A percentile compares a stretch with the other conserved stretches of the same genome.
Evolutionary conservation across 768 basidiomycete species (phyloP).

Genomic region (Favolaschia claudopus): DNA sequence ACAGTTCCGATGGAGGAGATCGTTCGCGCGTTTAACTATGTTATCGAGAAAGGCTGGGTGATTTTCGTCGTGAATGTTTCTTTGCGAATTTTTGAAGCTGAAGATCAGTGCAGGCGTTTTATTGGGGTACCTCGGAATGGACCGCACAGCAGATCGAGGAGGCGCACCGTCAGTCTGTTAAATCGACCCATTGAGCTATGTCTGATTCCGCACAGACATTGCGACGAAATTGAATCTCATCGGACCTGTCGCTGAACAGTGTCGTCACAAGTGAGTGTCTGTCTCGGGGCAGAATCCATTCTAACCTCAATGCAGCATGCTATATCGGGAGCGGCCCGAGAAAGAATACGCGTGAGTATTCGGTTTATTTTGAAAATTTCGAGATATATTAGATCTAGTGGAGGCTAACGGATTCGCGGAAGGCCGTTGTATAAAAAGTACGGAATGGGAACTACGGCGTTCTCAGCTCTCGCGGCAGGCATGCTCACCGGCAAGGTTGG

Average conservation of each 20-base stretch:
- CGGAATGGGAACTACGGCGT: conserved; percentile 73
- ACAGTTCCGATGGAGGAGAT: conserved; percentile 76
- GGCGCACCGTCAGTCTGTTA: conserved; percentile 60
- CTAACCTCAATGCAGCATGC: conserved; percentile 54
- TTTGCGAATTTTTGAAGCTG: not conserved
- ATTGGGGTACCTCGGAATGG: conserved; percentile 87
- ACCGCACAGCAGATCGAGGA: conserved; percentile 73
- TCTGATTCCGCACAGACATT: conserved; percentile 51
- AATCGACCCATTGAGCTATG: not conserved
- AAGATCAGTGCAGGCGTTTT: conserved; percentile 48
- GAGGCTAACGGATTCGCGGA: too few species aligned
- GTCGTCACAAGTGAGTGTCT: conserved; percentile 64
- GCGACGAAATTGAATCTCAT: conserved; percentile 72
- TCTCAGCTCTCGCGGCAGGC: conserved; percentile 76
- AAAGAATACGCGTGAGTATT: conserved; percentile 71
- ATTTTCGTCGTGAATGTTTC: not conserved
- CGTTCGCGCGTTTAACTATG: conserved; percentile 82
- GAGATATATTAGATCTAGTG: not conserved
- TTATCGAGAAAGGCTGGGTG: conserved; percentile 75
- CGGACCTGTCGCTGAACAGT: conserved; percentile 80
- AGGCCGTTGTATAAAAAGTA: conserved; percentile 75
- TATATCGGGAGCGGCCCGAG: conserved; percentile 84
- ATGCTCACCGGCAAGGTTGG: conserved; percentile 65
- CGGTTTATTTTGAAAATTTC: not conserved
- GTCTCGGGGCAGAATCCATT: not conserved